Percentiles rank a stretch among this genome's conserved stretches.
Evolutionary conservation across 1,284 basidiomycete species (phyloP).

Genomic region (Cerioporus squamosus): DNA sequence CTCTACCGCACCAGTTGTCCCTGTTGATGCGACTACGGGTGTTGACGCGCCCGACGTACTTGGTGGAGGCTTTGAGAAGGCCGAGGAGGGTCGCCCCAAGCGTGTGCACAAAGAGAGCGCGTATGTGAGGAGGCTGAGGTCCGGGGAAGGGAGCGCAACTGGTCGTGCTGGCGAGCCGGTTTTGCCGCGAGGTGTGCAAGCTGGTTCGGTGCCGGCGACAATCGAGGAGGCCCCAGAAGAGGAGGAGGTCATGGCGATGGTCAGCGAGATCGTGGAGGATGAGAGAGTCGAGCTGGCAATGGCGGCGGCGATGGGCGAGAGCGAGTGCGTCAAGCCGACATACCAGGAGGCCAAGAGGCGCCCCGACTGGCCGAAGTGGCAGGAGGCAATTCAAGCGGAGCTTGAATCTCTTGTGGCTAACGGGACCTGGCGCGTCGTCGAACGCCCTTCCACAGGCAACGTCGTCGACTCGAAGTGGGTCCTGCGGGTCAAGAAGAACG

Average conservation of each 20-base stretch:
- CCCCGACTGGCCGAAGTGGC: conserved; percentile 31
- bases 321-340: conserved; percentile 20
- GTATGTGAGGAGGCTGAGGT: not conserved
- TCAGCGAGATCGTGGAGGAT: too few species aligned
- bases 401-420: conserved; percentile 8
- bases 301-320: conserved; percentile 6
- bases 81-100: not conserved
- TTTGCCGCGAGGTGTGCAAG: not conserved
- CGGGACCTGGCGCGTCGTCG: too few species aligned
- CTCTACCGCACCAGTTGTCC: too few species aligned
- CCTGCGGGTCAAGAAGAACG: conserved; percentile 33
- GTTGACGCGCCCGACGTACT: too few species aligned
- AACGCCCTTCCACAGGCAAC: too few species aligned
- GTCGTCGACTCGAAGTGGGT: conserved; percentile 17
- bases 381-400: conserved; percentile 34
- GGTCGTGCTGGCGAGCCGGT: not conserved
- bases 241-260: too few species aligned
- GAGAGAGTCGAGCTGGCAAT: too few species aligned
- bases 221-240: not conserved
- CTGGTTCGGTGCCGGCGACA: not conserved
- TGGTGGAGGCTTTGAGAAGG: too few species aligned
- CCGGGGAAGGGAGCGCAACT: not conserved
- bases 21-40: too few species aligned
- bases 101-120: not conserved
- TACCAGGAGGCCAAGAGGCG: conserved; percentile 24